Base-by-base conservation (phyloP, 768 basidiomycete genomes). In the Galerina marginata region DNA sequence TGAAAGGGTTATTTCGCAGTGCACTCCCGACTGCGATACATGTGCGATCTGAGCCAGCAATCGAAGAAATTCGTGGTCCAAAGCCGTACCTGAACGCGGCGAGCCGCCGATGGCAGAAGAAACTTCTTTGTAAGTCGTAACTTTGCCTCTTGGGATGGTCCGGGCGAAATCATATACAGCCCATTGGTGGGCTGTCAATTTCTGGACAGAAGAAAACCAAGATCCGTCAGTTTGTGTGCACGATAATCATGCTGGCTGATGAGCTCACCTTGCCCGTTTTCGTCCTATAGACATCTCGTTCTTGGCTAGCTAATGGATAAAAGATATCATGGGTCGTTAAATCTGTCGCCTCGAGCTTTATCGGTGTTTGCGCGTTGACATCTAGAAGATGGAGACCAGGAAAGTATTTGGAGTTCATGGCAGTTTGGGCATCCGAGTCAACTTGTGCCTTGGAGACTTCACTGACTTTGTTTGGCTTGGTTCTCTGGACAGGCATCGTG, bases 1-100 rank as follows among this genome's bases (percentile, higher is more conserved):
- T 81, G 69, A 90, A 91, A 0, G 89, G 88, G 65, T 91, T 90
- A 50, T 77, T 79, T 44, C 85, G 77, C 26, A 91, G 72, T 0
- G 88, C 89, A 33, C 74, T 78, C 16, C 89, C 90, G n/a, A 88
- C 88, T 85, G 62, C 20, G 20, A 56, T 33, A 37, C 9, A 29
- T 37, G 29, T 48, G 20, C 25, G 16, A 45, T 20, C 23, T 26
- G 9, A 23, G 36, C 44, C 38, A 54, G 37, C n/a, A n/a, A 43
- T 11, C 20, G 4, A 54, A 12, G 33, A 14, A 12, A 6, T 33
- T 38, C 40, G 15, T 40, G 6, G 23, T 15, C 23, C 2, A n/a
- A 33, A 5, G 23, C 68, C 79, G n/a, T 62, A 86, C 85, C 84
- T 64, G 88, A 87, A 15, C 87, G 85, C 29, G 88, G 84, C 5